Evolutionary conservation across 2,329 filamentous ascomycete genomes (phyloP).

Genomic region (Rasamsonia emersonii): DNA sequence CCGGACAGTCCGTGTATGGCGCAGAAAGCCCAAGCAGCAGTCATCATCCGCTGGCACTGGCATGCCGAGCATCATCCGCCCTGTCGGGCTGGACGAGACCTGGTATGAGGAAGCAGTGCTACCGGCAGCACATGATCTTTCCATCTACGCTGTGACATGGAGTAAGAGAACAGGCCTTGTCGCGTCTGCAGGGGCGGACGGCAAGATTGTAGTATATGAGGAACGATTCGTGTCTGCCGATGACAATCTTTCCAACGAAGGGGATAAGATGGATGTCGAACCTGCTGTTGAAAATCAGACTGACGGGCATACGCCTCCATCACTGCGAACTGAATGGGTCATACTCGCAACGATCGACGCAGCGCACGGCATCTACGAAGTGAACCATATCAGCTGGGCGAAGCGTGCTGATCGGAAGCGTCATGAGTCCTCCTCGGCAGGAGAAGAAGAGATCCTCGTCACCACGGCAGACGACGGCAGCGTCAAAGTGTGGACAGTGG

Average conservation of each 20-base stretch:
- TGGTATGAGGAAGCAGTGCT: conserved; percentile 74
- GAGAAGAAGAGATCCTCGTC: conserved; percentile 73
- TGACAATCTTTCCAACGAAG: conserved; percentile 13
- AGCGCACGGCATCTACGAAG: conserved; percentile 84
- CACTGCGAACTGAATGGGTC: conserved; percentile 53
- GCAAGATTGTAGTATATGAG: conserved; percentile 67
- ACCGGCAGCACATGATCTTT: conserved; percentile 65
- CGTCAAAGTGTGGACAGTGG: conserved; percentile 70
- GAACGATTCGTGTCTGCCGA: conserved; percentile 43
- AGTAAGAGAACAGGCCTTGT: conserved; percentile 67
- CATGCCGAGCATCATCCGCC: conserved; percentile 85
- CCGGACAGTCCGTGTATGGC: conserved; percentile 70
- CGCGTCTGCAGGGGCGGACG: conserved; percentile 85
- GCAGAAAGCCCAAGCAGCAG: conserved; percentile 45
- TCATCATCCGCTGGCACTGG: conserved; percentile 28
- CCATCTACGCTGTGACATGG: conserved; percentile 81
- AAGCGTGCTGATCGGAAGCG: conserved; percentile 58
- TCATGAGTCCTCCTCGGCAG: conserved; percentile 30
- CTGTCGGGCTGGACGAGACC: conserved; percentile 61
- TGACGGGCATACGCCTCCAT: conserved; percentile 3
- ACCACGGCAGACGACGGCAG: conserved; percentile 89
- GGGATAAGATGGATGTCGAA: conserved; percentile 19
- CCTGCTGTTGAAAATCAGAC: conserved; percentile 17
- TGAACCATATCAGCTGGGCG: conserved; percentile 90
- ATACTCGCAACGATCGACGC: conserved; percentile 60